A percentile compares a stretch with the other conserved stretches of the same genome.
Conservation (phyloP, 2,329 filamentous ascomycete genomes). For the Microsporum canis region DNA sequence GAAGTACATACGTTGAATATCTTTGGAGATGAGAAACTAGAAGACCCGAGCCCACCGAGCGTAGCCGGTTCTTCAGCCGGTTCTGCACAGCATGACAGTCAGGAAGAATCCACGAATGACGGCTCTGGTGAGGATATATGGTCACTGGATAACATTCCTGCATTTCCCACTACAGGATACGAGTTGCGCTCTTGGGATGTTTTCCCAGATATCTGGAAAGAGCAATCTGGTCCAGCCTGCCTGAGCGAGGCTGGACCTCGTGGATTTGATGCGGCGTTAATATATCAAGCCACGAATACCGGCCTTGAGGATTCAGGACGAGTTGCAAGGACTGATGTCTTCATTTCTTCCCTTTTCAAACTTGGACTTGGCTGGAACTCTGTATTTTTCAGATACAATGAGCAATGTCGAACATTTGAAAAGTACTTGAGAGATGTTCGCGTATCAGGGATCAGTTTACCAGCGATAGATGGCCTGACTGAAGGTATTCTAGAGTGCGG, state of each 20-base stretch:
- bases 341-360: conserved; percentile 31
- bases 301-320: conserved; percentile 19
- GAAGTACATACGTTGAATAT: conserved; percentile 26
- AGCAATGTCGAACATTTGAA: conserved; percentile 26
- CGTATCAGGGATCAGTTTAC: conserved; percentile 42
- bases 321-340: conserved; percentile 27
- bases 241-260: conserved; percentile 34
- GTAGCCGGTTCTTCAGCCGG: conserved; percentile 15
- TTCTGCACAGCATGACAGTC: conserved; percentile 16
- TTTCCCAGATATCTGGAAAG: conserved; percentile 24
- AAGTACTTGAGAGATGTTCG: conserved; percentile 35
- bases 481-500: conserved; percentile 27
- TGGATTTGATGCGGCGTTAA: conserved; percentile 31
- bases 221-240: conserved; percentile 29
- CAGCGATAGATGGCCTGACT: conserved; percentile 27
- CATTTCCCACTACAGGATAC: conserved; percentile 9
- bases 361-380: conserved; percentile 37
- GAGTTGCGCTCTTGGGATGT: conserved; percentile 33
- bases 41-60: conserved; percentile 15
- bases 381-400: conserved; percentile 33
- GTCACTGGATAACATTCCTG: conserved; percentile 21
- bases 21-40: conserved; percentile 20
- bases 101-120: conserved; percentile 6
- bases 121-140: conserved; percentile 24
- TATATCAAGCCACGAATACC: conserved; percentile 18